Conservation (phyloP, 805 yeast species). For the Cyberlindnera saturnus region DNA sequence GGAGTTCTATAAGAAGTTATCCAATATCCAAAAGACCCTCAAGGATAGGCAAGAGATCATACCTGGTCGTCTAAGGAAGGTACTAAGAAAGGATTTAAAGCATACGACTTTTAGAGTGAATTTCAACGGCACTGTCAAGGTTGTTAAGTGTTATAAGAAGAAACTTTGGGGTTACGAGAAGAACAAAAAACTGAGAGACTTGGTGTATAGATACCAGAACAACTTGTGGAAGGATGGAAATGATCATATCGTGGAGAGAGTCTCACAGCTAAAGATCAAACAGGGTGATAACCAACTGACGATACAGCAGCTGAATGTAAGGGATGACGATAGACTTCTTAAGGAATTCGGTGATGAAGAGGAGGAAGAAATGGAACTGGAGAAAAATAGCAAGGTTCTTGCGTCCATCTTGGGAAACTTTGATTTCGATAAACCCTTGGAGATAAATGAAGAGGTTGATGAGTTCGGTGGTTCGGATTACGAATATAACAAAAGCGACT, state of each 20-base stretch:
- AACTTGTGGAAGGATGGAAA: conserved; percentile 78
- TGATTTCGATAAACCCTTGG: conserved; percentile 49
- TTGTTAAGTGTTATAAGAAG: conserved; percentile 57
- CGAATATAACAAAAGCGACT: conserved; percentile 40
- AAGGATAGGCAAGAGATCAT: conserved; percentile 37
- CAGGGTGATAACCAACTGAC: conserved; percentile 14
- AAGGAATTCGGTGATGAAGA: conserved; percentile 29
- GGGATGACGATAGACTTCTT: conserved; percentile 13
- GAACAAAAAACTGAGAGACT: conserved; percentile 51
- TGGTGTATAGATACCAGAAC: conserved; percentile 55
- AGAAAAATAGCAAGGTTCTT: conserved; percentile 40
- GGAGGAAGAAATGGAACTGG: conserved; percentile 33
- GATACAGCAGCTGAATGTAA: conserved; percentile 3
- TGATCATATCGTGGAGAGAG: conserved; percentile 70
- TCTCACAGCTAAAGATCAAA: conserved; percentile 16
- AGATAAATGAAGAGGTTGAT: conserved; percentile 34
- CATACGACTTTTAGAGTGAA: conserved; percentile 59
- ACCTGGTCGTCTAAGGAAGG: conserved; percentile 58
- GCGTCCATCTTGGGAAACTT: conserved; percentile 40
- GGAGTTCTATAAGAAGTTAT: conserved; percentile 31
- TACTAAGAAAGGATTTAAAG: conserved; percentile 46
- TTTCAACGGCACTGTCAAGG: conserved; percentile 50
- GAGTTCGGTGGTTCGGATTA: conserved; percentile 36
- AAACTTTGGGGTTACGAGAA: conserved; percentile 91
- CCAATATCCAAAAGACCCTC: conserved; percentile 32